Percentiles rank a stretch among this genome's conserved stretches.
These are phyloP conservation scores for Termitomyces sp. DNA, from an alignment of 768 basidiomycete genomes.

Conservation along the genomic window DNA sequence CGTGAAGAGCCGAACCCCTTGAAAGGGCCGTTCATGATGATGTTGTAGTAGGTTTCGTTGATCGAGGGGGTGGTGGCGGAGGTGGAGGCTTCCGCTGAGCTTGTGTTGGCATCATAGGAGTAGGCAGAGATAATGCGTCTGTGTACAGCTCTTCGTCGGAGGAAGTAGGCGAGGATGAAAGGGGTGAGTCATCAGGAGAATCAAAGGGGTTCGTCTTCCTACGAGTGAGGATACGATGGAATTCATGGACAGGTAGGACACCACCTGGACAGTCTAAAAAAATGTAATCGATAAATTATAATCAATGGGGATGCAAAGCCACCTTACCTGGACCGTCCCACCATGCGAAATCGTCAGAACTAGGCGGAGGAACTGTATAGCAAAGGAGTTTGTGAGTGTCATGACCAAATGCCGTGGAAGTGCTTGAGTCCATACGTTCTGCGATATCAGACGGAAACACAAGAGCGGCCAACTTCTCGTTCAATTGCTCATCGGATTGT, in stretches of 20 bases:
- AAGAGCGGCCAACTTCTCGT: conserved; percentile 67
- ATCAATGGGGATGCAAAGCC: not conserved
- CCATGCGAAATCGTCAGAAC: conserved; percentile 75
- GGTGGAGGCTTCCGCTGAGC: conserved; percentile 39
- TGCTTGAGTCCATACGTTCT: conserved; percentile 38
- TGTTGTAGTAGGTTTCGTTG: conserved; percentile 21
- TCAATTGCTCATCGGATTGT: conserved; percentile 60
- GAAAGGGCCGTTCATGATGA: not conserved
- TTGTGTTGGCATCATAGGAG: conserved; percentile 66
- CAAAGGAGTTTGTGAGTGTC: conserved; percentile 1
- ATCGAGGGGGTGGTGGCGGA: conserved; percentile 46
- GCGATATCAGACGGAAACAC: conserved; percentile 43
- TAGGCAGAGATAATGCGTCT: conserved; percentile 67
- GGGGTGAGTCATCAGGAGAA: conserved; percentile 59
- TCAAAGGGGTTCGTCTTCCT: conserved; percentile 69
- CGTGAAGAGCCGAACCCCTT: not conserved
- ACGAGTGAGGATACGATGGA: conserved; percentile 31
- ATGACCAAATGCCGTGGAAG: not conserved
- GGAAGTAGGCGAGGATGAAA: conserved; percentile 76
- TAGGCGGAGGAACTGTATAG: conserved; percentile 76
- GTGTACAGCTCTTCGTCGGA: conserved; percentile 85
- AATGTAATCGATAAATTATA: conserved; percentile 1
- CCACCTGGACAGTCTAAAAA: conserved; percentile 58
- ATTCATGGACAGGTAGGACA: conserved; percentile 43
- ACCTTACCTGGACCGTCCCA: conserved; percentile 70